These are phyloP conservation scores for Colletotrichum simmondsii DNA, from an alignment of 2,329 filamentous ascomycete species.

Conservation along the genomic window DNA sequence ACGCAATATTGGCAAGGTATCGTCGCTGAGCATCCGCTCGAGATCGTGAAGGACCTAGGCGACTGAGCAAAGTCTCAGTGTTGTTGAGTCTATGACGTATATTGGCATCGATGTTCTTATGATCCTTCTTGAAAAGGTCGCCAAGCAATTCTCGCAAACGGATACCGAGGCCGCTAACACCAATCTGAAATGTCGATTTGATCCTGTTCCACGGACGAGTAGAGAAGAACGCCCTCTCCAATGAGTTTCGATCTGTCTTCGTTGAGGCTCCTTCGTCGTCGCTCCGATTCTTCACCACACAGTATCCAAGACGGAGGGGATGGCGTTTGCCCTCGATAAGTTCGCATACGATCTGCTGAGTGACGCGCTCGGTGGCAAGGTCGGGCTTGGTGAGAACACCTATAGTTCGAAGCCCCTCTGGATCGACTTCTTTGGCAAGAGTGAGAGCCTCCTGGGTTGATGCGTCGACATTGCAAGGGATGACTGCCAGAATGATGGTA, in stretches of 20 bases:
- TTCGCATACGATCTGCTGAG: constrained; percentile 50
- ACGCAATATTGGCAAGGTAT: constrained; percentile 47
- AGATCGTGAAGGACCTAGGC: constrained; percentile 44
- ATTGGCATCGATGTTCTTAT: constrained; percentile 12
- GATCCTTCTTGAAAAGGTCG: constrained; percentile 48
- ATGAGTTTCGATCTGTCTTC: constrained; percentile 41
- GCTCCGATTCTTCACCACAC: constrained; percentile 57
- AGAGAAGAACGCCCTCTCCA: constrained; percentile 52
- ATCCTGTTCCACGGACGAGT: constrained; percentile 48
- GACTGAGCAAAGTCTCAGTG: constrained; percentile 34
- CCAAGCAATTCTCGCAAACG: constrained; percentile 50
- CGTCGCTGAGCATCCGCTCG: constrained; percentile 44
- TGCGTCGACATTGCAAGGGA: constrained; percentile 53
- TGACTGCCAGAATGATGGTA: constrained; percentile 62
- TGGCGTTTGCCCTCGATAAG: constrained; percentile 53
- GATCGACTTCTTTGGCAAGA: constrained; percentile 49
- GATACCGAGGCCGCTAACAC: constrained; percentile 47
- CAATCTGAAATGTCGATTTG: constrained; percentile 43
- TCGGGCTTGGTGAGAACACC: constrained; percentile 71
- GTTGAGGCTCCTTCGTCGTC: constrained; percentile 45
- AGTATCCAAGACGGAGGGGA: constrained; percentile 58
- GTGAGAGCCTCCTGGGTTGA: constrained; percentile 54
- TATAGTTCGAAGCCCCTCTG: constrained; percentile 52
- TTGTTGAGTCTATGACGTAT: not conserved
- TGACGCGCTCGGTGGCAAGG: constrained; percentile 55